These are phyloP conservation scores for Hymenoscyphus fructigenus DNA, from an alignment of 2,329 filamentous ascomycete genomes.

Conservation along the genomic window DNA sequence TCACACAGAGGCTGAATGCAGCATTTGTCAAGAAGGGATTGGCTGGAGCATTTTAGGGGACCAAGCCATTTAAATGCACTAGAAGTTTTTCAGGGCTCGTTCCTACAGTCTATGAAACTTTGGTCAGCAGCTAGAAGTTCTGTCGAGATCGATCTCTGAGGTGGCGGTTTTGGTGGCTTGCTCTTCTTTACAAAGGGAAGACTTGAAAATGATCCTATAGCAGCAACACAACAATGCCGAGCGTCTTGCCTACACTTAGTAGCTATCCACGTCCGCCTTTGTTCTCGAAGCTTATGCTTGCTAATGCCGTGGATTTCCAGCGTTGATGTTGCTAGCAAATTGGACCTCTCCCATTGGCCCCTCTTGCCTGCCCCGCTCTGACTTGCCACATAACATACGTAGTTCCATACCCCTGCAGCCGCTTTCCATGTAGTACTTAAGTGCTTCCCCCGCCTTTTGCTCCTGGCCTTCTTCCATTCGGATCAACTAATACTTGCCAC, in stretches of 20 bases:
- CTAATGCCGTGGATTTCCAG: not conserved
- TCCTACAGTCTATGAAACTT: not conserved
- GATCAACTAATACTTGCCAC: conserved; percentile 1
- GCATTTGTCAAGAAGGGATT: not conserved
- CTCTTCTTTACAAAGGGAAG: not conserved
- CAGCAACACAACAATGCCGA: not conserved
- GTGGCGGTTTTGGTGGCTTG: not conserved
- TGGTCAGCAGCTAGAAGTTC: no score
- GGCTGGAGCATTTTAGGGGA: not conserved
- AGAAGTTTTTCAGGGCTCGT: not conserved
- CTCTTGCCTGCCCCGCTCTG: not conserved
- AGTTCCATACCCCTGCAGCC: not conserved
- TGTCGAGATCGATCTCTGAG: not conserved
- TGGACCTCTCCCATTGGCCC: not conserved
- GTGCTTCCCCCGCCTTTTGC: conserved; percentile 4
- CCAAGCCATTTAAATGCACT: not conserved
- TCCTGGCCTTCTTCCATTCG: not conserved
- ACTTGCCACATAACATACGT: conserved; percentile 1
- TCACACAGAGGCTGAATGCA: not conserved
- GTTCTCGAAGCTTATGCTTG: not conserved
- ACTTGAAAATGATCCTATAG: not conserved
- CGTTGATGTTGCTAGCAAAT: not conserved
- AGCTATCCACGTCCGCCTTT: not conserved
- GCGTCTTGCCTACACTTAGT: not conserved
- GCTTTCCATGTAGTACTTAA: conserved; percentile 6